Evolutionary conservation across 2,329 filamentous ascomycete genomes (phyloP), one percentile per base, ranked within the genome.

Genomic region (Gyromitra esculenta): DNA sequence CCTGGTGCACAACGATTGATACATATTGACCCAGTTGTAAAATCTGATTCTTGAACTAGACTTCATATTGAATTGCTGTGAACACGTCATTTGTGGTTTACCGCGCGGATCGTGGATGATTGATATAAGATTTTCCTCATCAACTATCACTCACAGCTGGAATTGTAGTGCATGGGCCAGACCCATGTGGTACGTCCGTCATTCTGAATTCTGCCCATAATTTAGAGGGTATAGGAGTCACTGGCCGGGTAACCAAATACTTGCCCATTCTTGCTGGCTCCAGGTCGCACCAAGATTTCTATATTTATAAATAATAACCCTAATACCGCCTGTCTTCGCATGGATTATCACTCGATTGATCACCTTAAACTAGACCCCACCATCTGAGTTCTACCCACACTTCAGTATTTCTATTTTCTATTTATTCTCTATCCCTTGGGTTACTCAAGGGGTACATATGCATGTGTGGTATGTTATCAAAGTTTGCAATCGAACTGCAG

Each of bases 401-500:
- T 54, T 54, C 21, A 21, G 25, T 25, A 3, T 54, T 48, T 25
- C 11, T 45, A 4, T 50, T 60, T 8, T 39, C 21, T 68, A 43
- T 59, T 5, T 25, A 6, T 15, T 2, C 11, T 60, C 39, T 68
- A 18, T 48, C 31, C 37, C 39, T 57, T 57, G 21, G 65, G 50
- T 43, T 35, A 31, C 54, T 50, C 56, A 70, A 70, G 67, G 56
- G 67, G 67, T 52, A 62, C 45, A 70, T 59, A 52, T 52, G 56
- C 43, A 31, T 62, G 56, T 62, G 41, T 45, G 45, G 31, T 41
- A 59, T 48, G 56, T 52, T 35, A 11, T 41, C 56, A 5, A 18
- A 25, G 31, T 70, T 70, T n/a, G 31, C 54, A 70, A 70, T 59
- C 21, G 54, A 62, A 62, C 66, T 25, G 67, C 67, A 63, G 60